Evolutionary conservation across 179 eudicot genomes (phyloP).

Genomic region (Amaranthus tricolor): DNA sequence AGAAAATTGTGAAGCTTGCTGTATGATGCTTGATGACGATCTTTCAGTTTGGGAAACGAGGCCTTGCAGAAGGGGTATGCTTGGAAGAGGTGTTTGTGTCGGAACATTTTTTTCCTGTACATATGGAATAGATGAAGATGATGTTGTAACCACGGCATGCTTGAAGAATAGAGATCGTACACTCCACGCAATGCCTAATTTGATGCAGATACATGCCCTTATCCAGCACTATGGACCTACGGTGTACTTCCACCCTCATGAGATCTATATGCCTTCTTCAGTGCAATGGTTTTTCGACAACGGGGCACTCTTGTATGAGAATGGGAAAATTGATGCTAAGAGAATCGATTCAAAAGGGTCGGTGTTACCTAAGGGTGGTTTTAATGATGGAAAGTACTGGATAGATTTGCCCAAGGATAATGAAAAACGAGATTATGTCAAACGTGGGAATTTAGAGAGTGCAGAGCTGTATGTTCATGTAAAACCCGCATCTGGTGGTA

Average conservation of each 20-base stretch:
- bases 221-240: conserved; percentile 65
- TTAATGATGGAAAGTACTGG: conserved; percentile 70
- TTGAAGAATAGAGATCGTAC: conserved; percentile 54
- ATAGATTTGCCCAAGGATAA: conserved; percentile 62
- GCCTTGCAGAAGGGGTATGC: conserved; percentile 55
- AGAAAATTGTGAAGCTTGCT: conserved; percentile 44
- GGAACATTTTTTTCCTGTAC: conserved; percentile 63
- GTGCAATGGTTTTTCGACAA: conserved; percentile 79
- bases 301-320: conserved; percentile 58
- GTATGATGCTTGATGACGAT: conserved; percentile 47
- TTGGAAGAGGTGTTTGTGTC: conserved; percentile 47
- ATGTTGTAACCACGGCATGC: conserved; percentile 42
- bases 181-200: conserved; percentile 65
- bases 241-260: conserved; percentile 78
- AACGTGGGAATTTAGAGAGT: conserved; percentile 61
- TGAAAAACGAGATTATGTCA: conserved; percentile 44
- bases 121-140: conserved; percentile 20
- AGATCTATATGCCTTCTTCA: conserved; percentile 68
- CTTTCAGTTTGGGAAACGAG: conserved; percentile 56
- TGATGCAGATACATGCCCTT: conserved; percentile 56
- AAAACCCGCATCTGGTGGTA: conserved; percentile 76
- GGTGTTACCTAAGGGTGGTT: conserved; percentile 62
- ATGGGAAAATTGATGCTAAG: conserved; percentile 43
- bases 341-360: conserved; percentile 56
- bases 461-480: conserved; percentile 64